These are phyloP conservation scores for Fusarium mangiferae DNA, from an alignment of 2,329 filamentous ascomycete species.

Conservation along the genomic window DNA sequence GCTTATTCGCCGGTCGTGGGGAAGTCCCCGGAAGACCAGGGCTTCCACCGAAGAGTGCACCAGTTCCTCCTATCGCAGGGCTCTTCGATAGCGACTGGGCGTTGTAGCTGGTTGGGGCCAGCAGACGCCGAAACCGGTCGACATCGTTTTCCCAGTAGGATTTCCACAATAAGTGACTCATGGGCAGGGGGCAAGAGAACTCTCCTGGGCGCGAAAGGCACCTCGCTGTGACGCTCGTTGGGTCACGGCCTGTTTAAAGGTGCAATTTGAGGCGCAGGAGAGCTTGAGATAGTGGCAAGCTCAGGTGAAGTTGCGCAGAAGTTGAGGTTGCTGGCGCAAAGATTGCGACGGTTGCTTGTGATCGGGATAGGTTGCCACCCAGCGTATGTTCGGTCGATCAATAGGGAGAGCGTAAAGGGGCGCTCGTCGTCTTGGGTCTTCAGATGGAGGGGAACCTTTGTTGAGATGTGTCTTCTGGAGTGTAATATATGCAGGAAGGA, in stretches of 20 bases:
- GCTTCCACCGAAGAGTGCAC: slow-evolving; percentile 50
- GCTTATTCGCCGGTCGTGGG: slow-evolving; percentile 60
- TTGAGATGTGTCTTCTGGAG: background rate
- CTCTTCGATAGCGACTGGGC: slow-evolving; percentile 65
- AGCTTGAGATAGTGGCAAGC: slow-evolving; percentile 23
- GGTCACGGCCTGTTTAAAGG: slow-evolving; percentile 96
- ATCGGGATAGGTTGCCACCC: slow-evolving; percentile 40
- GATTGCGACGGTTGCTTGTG: slow-evolving; percentile 25
- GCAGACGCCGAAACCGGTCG: slow-evolving; percentile 89
- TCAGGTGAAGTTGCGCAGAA: background rate
- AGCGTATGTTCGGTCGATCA: slow-evolving; percentile 18
- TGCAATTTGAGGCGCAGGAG: slow-evolving; percentile 55
- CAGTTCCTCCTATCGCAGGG: slow-evolving; percentile 55
- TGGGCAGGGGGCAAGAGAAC: slow-evolving; percentile 58
- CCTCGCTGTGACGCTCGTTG: slow-evolving; percentile 88
- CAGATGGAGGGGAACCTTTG: background rate
- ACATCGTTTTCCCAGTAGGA: slow-evolving; percentile 98
- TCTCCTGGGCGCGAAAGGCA: slow-evolving; percentile 67
- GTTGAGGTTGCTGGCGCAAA: slow-evolving; percentile 11
- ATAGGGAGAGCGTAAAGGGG: slow-evolving; percentile 18
- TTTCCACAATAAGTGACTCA: slow-evolving; percentile 98
- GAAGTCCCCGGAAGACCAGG: slow-evolving; percentile 58
- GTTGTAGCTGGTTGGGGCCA: slow-evolving; percentile 76
- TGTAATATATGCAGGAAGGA: background rate
- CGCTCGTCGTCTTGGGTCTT: slow-evolving; percentile 2